Percentiles rank a stretch among this genome's conserved stretches.
These are phyloP conservation scores for Tylopilus sp. DNA, from an alignment of 768 basidiomycete genomes.

Conservation along the genomic window DNA sequence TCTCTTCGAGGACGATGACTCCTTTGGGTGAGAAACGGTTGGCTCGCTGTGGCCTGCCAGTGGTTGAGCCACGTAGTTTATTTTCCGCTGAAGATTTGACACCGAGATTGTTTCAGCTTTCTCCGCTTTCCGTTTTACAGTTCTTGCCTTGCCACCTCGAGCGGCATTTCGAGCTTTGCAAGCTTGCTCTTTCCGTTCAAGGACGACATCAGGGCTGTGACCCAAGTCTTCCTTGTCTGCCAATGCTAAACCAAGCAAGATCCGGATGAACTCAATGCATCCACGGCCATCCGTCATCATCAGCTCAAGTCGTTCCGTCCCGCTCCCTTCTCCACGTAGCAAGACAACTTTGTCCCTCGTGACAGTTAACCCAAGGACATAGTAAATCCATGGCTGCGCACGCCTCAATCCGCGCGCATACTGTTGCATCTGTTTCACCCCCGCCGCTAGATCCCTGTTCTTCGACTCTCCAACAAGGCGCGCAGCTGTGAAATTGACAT, in stretches of 20 bases:
- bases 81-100: too few relatives aligned
- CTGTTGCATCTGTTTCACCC: not conserved
- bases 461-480: not conserved
- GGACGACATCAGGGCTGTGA: constrained; percentile 1
- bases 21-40: too few relatives aligned
- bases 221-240: constrained; percentile 10
- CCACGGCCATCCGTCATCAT: constrained; percentile 3
- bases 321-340: constrained; percentile 9
- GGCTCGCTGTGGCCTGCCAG: too few relatives aligned
- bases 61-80: too few relatives aligned
- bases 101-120: too few relatives aligned
- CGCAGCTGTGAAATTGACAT: not conserved
- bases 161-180: too few relatives aligned
- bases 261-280: constrained; percentile 6
- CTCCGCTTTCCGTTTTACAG: not conserved
- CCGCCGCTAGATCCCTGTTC: not conserved
- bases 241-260: constrained; percentile 12
- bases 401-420: not conserved
- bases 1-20: not conserved
- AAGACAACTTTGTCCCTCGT: not conserved
- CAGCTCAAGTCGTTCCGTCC: constrained; percentile 7
- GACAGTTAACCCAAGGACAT: not conserved
- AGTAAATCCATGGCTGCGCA: not conserved
- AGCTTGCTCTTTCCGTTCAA: too few relatives aligned
- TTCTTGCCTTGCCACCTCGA: too few relatives aligned